Evolutionary conservation across 129 eudicot species (phyloP), one percentile per base, ranked within the genome.

Genomic region (Flaveria bidentis): DNA sequence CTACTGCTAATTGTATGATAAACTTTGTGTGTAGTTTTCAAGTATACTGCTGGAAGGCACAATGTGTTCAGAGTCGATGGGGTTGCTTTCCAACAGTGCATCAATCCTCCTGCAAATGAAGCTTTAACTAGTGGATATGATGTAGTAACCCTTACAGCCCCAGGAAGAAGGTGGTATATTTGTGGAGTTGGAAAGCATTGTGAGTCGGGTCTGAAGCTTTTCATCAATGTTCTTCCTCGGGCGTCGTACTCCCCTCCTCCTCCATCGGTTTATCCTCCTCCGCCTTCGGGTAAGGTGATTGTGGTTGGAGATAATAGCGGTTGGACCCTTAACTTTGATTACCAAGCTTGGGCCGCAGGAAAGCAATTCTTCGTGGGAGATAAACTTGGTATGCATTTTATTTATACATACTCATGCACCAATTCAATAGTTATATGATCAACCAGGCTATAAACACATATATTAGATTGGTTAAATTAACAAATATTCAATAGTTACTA

Each of bases 111-210:
- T 44, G 13, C 62, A 0, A 47, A 23, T n/a, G 82, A 76, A 56
- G 82, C 87, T 22, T 50, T 84, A n/a, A 71, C 76, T 4, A 70
- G 82, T 15, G 84, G 87, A 76, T 45, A 84, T 16, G 85, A 82
- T 20, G 69, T 64, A 18, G 65, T 82, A 18, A 69, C 67, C 47
- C 66, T 82, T 4, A 25, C 60, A 42, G 80, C 79, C 16, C 82
- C 76, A 0, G 87, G 87, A 10, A 46, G 70, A 39, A 84, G 80
- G 61, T 84, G 87, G 84, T 84, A 75, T 55, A 80, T 84, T 1
- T 75, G 84, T 25, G 87, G 87, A 20, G 84, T 84, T 53, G 87
- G 79, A 33, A 63, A 80, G 28, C 87, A 84, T 22, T 80, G 84
- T 28, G 75, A 61, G 44, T 4, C 4, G 10, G 75, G 75, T 18